Base-by-base conservation (phyloP, 371 early-diverging fungal species). In the Saksenaea oblongispora region DNA sequence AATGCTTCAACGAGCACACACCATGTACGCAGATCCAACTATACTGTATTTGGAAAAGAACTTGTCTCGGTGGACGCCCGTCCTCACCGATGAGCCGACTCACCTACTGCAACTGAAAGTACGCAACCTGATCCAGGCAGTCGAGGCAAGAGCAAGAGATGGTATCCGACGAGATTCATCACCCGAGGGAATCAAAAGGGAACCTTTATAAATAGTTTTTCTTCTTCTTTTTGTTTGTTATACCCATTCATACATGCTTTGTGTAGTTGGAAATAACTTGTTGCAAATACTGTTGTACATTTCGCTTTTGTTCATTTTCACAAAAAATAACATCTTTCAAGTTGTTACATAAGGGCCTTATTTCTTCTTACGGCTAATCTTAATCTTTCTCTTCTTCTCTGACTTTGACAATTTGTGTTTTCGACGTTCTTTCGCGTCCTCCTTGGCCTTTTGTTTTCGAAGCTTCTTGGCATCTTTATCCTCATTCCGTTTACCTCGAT, bases 381-480 rank as follows among this genome's bases (percentile, higher is more conserved):
- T 90, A 65, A 89, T 84, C 71, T 91, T 93, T 65, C 94, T 83
- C 77, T 97, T 97, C 83, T 98, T 98, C 66, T 94, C 96, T 3
- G 94, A 86, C 78, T 98, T 98, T 26, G 95, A 95, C 15, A 96
- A 87, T 82, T 98, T 98, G 66, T 84, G 88, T 73, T 95, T 94
- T 72, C 98, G 85, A 69, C 90, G 89, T 69, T 95, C 95, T 41
- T 95, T 87, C 53, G 92, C 92, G 58, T 88, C 95, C 61, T 95
- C 96, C 76, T 96, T 98, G 34, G 87, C 87, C 24, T 85, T 87
- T 58, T 87, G 82, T 68, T 98, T 96, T 62, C 93, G 88, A 63
- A 88, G 87, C 65, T 90, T 94, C 75, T 95, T 96, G 5, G 87
- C 86, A 7, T 96, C 93, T 74, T 91, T 92, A 66, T 92, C 94